Conservation (phyloP, 192 early-diverging fungal genomes). For the Gonapodya prolifera region DNA sequence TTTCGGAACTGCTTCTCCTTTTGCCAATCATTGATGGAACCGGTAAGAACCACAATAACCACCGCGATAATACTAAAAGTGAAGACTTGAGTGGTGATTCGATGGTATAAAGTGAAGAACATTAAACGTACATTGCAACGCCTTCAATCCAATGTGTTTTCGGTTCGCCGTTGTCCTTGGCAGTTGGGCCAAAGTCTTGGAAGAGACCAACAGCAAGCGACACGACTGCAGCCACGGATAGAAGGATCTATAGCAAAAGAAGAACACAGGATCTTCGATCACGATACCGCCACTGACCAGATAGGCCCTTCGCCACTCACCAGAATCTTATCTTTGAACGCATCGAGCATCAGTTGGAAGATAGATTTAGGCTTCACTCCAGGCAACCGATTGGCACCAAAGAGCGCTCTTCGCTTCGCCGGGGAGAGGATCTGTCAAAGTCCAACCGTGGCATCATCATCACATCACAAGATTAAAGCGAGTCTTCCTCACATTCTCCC, state of each 20-base stretch:
- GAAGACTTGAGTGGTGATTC: not conserved
- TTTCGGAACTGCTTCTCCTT: conserved; percentile 80
- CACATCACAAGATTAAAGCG: too few species aligned
- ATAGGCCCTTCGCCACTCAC: conserved; percentile 6
- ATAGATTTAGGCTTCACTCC: conserved; percentile 54
- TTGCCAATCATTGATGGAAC: conserved; percentile 71
- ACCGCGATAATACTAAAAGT: conserved; percentile 72
- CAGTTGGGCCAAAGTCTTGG: conserved; percentile 47
- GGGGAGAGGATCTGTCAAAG: not conserved
- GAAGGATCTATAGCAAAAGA: conserved; percentile 37
- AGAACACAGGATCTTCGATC: not conserved
- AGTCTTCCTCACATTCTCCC: not conserved
- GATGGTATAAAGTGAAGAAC: not conserved
- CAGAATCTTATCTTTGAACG: conserved; percentile 5
- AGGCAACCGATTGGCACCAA: conserved; percentile 61
- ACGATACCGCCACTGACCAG: not conserved
- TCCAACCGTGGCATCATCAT: not conserved
- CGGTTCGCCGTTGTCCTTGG: conserved; percentile 12
- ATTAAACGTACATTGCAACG: not conserved
- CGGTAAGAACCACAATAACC: conserved; percentile 61
- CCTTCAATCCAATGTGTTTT: conserved; percentile 77
- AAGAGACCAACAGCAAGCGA: conserved; percentile 70
- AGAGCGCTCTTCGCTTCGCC: conserved; percentile 13
- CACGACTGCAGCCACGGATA: conserved; percentile 61
- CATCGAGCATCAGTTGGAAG: conserved; percentile 45